Percentiles rank a stretch among this genome's conserved stretches.
phyloP scores from a whole-genome alignment of 768 basidiomycete genomes.

The Solioccasus polychromus region DNA sequence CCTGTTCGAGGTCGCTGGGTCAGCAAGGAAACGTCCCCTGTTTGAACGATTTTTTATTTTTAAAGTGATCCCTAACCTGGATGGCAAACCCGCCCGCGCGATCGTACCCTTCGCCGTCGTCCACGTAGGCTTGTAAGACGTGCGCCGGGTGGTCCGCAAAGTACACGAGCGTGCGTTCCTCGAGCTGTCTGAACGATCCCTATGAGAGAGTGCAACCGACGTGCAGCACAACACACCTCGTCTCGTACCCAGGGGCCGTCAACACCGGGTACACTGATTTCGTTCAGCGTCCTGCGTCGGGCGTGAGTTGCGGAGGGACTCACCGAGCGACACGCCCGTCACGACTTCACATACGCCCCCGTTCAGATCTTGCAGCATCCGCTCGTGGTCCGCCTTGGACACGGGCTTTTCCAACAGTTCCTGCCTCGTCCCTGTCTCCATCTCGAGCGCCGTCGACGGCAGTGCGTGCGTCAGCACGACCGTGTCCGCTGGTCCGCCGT shows the following conservation, averaged over 20 bases:
- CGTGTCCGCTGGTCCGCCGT: conserved; percentile 97
- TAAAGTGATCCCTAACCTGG: conserved; percentile 53
- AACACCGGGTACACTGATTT: conserved; percentile 67
- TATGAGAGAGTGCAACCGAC: too few species aligned
- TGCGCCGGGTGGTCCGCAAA: conserved; percentile 62
- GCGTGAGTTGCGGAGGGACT: conserved; percentile 21
- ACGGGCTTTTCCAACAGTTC: conserved; percentile 88
- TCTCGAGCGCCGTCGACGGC: conserved; percentile 48
- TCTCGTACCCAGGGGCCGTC: conserved; percentile 70
- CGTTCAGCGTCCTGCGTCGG: not conserved
- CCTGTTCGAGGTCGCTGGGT: conserved; percentile 49
- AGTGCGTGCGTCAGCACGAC: conserved; percentile 82
- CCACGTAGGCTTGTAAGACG: conserved; percentile 74
- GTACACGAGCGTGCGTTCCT: conserved; percentile 77
- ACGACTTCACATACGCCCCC: conserved; percentile 89
- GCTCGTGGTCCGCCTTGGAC: conserved; percentile 74
- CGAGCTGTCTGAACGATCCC: conserved; percentile 80
- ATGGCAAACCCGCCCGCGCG: conserved; percentile 94
- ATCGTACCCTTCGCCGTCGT: conserved; percentile 81
- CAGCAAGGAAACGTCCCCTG: too few species aligned
- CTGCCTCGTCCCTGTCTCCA: conserved; percentile 47
- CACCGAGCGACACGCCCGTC: conserved; percentile 84
- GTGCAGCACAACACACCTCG: conserved; percentile 43
- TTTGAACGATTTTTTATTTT: not conserved
- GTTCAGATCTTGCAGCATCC: conserved; percentile 86